These are phyloP conservation scores for Chlamydomonas sp. DNA, from an alignment of 139 green algal species.

Conservation along the genomic window DNA sequence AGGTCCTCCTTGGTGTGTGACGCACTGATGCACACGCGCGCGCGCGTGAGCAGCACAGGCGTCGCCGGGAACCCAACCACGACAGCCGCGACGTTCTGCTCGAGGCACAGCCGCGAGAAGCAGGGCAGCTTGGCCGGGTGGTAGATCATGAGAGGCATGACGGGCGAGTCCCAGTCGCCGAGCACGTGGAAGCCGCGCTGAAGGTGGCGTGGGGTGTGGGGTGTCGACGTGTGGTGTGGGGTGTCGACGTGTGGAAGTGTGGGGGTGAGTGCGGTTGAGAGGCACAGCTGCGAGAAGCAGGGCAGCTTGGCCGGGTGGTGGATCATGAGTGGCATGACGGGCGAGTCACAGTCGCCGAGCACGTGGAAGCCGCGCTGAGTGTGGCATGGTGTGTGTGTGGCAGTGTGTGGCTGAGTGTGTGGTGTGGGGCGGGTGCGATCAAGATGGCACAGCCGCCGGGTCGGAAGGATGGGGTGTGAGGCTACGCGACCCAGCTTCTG, in stretches of 20 bases:
- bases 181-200: conserved; percentile 84
- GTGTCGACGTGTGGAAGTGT: no score
- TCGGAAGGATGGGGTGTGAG: no score
- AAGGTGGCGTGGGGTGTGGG: no score
- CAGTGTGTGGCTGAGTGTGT: no score
- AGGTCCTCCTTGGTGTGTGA: conserved; percentile 85
- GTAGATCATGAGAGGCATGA: conserved; percentile 99
- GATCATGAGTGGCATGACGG: conserved; percentile 97
- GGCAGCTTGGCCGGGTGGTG: conserved; percentile 74
- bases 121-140: conserved; percentile 58
- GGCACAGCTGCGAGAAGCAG: conserved; percentile 59
- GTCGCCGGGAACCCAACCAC: conserved; percentile 97
- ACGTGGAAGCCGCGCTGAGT: conserved; percentile 81
- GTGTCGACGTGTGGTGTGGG: no score
- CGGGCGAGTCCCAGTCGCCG: conserved; percentile 87
- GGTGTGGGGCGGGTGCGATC: conserved; percentile 68
- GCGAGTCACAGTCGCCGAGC: conserved; percentile 89
- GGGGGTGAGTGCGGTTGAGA: no score
- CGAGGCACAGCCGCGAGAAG: conserved; percentile 67
- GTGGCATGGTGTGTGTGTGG: no score
- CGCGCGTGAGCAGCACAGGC: conserved; percentile 71
- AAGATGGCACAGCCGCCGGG: conserved; percentile 54
- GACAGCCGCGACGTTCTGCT: conserved; percentile 53
- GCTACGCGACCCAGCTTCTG: no score
- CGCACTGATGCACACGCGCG: conserved; percentile 90